A percentile compares a stretch with the other conserved stretches of the same genome.
Evolutionary conservation across 2,329 filamentous ascomycete genomes (phyloP).

Genomic region (Drechslerella coelobrocha): DNA sequence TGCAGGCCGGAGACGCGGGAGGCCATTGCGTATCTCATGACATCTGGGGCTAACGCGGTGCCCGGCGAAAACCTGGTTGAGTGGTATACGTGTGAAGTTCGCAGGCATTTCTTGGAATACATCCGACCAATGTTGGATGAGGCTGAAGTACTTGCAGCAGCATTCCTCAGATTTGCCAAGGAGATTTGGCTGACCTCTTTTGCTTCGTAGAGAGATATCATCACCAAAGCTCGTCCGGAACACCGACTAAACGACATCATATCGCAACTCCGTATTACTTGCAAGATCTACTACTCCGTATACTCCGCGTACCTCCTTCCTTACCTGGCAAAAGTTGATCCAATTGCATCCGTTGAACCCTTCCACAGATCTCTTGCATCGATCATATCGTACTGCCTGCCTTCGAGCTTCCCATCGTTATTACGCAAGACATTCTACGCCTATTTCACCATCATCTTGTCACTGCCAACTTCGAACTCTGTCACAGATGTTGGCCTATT

Average conservation of each 20-base stretch:
- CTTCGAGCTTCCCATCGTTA: constrained; percentile 39
- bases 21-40: constrained; percentile 53
- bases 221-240: constrained; percentile 33
- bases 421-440: constrained; percentile 48
- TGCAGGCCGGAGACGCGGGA: constrained; percentile 47
- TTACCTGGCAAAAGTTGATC: constrained; percentile 35
- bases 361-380: constrained; percentile 53
- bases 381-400: constrained; percentile 54
- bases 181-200: background rate
- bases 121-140: constrained; percentile 52
- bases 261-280: constrained; percentile 38
- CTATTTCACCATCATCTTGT: constrained; percentile 46
- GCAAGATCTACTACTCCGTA: constrained; percentile 48
- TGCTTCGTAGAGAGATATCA: constrained; percentile 24
- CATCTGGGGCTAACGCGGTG: constrained; percentile 35
- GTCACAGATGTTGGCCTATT: constrained; percentile 44
- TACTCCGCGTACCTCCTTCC: constrained; percentile 45
- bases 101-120: constrained; percentile 54
- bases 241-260: constrained; percentile 44
- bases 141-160: constrained; percentile 23
- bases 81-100: constrained; percentile 55
- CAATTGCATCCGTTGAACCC: constrained; percentile 36
- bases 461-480: constrained; percentile 29
- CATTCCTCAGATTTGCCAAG: too few species aligned
- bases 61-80: constrained; percentile 53